Percentiles rank a stretch among this genome's conserved stretches.
Conservation (phyloP, 2,329 filamentous ascomycete genomes). For the Hypoxylon sp. region DNA sequence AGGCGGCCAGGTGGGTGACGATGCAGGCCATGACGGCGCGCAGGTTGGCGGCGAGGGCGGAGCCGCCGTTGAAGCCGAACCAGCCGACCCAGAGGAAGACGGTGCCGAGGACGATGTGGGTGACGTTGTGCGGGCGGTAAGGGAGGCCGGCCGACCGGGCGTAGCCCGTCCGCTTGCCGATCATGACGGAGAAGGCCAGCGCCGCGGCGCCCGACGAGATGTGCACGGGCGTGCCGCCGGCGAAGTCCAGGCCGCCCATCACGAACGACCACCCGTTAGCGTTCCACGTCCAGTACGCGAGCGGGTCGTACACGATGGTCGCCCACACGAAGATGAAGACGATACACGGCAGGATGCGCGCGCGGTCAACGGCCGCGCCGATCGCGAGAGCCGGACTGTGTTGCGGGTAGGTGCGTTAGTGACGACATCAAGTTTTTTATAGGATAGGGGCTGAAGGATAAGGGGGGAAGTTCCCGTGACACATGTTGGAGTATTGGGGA, state of each 20-base stretch:
- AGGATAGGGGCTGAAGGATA: not conserved
- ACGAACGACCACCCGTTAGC: slow-evolving; percentile 76
- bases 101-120: slow-evolving; percentile 78
- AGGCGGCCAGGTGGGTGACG: slow-evolving; percentile 88
- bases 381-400: slow-evolving; percentile 67
- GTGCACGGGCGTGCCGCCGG: slow-evolving; percentile 80
- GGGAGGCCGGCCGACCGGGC: slow-evolving; percentile 70
- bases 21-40: slow-evolving; percentile 90
- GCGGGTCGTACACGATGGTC: slow-evolving; percentile 77
- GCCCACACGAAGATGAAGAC: slow-evolving; percentile 79
- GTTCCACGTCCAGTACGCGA: slow-evolving; percentile 85
- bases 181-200: slow-evolving; percentile 78
- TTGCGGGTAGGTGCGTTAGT: slow-evolving; percentile 11
- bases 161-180: slow-evolving; percentile 75
- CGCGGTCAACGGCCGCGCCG: slow-evolving; percentile 70
- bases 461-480: not conserved
- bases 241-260: slow-evolving; percentile 78
- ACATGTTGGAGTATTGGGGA: not conserved
- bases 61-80: slow-evolving; percentile 96
- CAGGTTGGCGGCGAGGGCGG: slow-evolving; percentile 83
- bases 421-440: not conserved
- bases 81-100: slow-evolving; percentile 91
- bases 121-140: slow-evolving; percentile 79
- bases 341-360: slow-evolving; percentile 69
- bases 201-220: slow-evolving; percentile 78